Conservation (phyloP, 2,329 filamentous ascomycete genomes). For the Dothistroma septosporum region DNA sequence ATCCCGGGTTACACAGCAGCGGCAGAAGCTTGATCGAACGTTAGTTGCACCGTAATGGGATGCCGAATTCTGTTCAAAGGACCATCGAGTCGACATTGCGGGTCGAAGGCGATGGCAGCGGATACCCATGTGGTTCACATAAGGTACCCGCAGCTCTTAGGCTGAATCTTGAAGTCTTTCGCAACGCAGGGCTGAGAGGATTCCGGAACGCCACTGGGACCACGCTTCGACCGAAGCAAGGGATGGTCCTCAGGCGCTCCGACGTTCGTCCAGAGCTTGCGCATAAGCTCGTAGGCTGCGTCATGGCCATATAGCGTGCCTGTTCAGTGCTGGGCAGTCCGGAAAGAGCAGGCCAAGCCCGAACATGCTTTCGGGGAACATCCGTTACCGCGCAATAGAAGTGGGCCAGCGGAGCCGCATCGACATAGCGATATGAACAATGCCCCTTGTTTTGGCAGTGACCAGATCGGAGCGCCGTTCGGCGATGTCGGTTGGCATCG, state of each 20-base stretch:
- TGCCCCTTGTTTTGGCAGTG: background rate
- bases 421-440: background rate
- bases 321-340: background rate
- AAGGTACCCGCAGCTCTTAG: too few species aligned
- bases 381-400: background rate
- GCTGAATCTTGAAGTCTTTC: background rate
- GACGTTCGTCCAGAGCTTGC: background rate
- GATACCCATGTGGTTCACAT: background rate
- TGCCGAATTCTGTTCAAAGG: background rate
- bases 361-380: background rate
- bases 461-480: background rate
- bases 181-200: background rate
- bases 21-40: conserved; percentile 5
- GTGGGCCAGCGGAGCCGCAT: background rate
- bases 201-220: background rate
- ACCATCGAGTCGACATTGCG: background rate
- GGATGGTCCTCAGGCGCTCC: background rate
- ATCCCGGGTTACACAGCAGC: conserved; percentile 5
- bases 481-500: background rate
- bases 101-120: background rate
- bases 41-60: background rate
- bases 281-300: background rate
- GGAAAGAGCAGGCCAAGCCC: background rate
- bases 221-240: background rate
- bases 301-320: background rate